phyloP scores from a whole-genome alignment of 1,139 yeast species.

The Debaryomycetaceae sp. region DNA sequence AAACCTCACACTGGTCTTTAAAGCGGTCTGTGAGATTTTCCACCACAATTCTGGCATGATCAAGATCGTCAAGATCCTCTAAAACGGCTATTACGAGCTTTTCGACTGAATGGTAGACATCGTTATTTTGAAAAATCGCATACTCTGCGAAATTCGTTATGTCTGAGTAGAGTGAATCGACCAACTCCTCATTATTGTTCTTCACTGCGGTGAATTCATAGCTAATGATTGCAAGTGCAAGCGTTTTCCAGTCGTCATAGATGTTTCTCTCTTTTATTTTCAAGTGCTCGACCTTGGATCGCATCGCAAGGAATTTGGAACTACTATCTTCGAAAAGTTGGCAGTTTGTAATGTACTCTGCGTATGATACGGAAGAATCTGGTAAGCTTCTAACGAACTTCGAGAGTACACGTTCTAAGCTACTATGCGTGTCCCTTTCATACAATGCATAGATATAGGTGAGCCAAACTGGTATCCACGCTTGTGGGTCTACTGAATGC shows the following conservation, averaged over 20 bases:
- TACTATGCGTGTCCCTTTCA: conserved; percentile 7
- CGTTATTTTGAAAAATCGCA: conserved; percentile 27
- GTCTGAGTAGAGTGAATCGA: conserved; percentile 8
- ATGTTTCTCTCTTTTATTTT: conserved; percentile 15
- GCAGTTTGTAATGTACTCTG: conserved; percentile 27
- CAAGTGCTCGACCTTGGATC: conserved; percentile 12
- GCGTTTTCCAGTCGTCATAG: conserved; percentile 35
- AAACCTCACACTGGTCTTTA: conserved; percentile 38
- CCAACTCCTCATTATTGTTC: conserved; percentile 8
- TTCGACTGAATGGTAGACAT: conserved; percentile 41
- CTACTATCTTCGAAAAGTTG: conserved; percentile 9
- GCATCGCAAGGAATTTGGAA: conserved; percentile 6
- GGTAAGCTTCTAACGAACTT: conserved; percentile 23
- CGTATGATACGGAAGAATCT: conserved; percentile 21
- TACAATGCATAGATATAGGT: conserved; percentile 23
- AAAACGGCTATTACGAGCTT: conserved; percentile 30
- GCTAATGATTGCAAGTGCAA: conserved; percentile 27
- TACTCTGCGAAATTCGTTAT: conserved; percentile 10
- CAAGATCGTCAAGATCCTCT: conserved; percentile 21
- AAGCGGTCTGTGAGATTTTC: conserved; percentile 24
- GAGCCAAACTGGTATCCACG: conserved; percentile 29
- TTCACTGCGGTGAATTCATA: conserved; percentile 12
- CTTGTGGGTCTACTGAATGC: conserved; percentile 2
- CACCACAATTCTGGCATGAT: conserved; percentile 25
- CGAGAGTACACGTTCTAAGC: conserved; percentile 12